Percentiles rank a stretch among this genome's conserved stretches.
Conservation (phyloP, 805 yeast genomes). For the Suhomyces emberorum region DNA sequence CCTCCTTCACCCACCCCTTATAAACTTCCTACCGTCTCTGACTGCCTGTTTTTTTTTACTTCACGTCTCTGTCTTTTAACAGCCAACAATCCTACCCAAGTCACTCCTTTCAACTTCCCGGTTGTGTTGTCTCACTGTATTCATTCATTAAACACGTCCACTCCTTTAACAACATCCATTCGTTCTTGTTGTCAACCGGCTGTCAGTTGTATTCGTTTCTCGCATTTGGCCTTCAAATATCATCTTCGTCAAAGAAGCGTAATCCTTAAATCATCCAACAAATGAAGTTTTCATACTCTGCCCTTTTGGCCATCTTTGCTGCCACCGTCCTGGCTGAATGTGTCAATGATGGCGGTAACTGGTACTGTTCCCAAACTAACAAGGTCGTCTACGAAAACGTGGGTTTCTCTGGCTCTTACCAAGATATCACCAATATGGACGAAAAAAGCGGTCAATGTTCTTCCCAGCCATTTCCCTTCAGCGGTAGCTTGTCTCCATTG, state of each 20-base stretch:
- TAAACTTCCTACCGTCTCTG: too few relatives aligned
- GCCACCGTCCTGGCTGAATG: conserved; percentile 21
- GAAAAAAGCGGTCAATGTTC: conserved; percentile 66
- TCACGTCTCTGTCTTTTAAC: conserved; percentile 1
- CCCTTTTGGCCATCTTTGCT: conserved; percentile 20
- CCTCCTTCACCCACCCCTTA: background rate
- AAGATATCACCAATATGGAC: conserved; percentile 78
- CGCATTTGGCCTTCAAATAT: too few relatives aligned
- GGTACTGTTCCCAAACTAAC: conserved; percentile 62
- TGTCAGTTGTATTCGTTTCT: too few relatives aligned
- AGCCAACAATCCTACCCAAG: conserved; percentile 7
- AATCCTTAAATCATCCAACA: background rate
- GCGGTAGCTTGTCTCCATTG: conserved; percentile 74
- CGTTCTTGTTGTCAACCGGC: too few relatives aligned
- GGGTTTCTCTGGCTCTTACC: conserved; percentile 83
- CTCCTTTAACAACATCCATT: background rate
- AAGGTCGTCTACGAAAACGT: conserved; percentile 68
- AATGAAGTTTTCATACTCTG: conserved; percentile 25
- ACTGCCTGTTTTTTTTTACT: background rate
- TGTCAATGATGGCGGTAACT: conserved; percentile 23
- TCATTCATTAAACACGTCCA: background rate
- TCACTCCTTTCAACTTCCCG: conserved; percentile 8
- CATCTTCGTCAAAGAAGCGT: too few relatives aligned
- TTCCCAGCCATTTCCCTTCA: conserved; percentile 53
- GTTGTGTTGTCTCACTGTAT: too few relatives aligned